Evolutionary conservation across 176 grass and related monocot species (phyloP), one percentile per base, ranked within the genome.

Genomic region (Eragrostis curvula): DNA sequence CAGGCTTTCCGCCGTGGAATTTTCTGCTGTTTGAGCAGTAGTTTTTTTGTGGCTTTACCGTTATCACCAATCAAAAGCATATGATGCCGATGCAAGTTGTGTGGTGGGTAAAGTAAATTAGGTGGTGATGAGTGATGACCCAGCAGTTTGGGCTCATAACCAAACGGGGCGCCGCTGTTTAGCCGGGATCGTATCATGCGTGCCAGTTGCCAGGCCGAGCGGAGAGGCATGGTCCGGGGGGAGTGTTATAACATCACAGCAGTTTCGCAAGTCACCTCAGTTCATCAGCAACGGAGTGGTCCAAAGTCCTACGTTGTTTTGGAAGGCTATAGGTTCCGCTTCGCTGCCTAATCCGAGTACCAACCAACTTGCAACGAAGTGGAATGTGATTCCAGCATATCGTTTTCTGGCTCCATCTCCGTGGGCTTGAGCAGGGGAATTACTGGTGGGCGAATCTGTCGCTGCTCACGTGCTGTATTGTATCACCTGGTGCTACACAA

Each of bases 211-310:
- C 12, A 17, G 51, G 15, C 13, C 14, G 14, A 11, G 21, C 16
- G 18, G 59, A 8, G 61, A 32, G 48, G 30, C 30, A 73, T 47
- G 60, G 25, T 25, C n/a, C 2, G n/a, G 2, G 40, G 55, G 57
- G 5, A 79, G 29, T n/a, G 79, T 87, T 81, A 75, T 81, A 75
- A 73, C 85, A 74, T 87, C 85, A 76, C 7, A 69, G 12, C 16
- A 86, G 16, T 80, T 66, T 29, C 47, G 65, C 40, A 81, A 86
- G 61, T 13, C 50, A 52, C 30, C 1, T 41, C 57, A 3, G 17
- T 47, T 47, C 56, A 28, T 30, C 21, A 29, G 13, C 24, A 13
- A 40, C 49, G 43, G 25, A 44, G 48, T 74, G 69, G 57, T 65
- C 69, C 69, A 32, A 78, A 2, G 60, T 14, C 49, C 68, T 7